Percentiles rank a stretch among this genome's conserved stretches.
These are phyloP conservation scores for Pilobolus umbonatus DNA, from an alignment of 192 early-diverging fungal genomes.

Conservation along the genomic window DNA sequence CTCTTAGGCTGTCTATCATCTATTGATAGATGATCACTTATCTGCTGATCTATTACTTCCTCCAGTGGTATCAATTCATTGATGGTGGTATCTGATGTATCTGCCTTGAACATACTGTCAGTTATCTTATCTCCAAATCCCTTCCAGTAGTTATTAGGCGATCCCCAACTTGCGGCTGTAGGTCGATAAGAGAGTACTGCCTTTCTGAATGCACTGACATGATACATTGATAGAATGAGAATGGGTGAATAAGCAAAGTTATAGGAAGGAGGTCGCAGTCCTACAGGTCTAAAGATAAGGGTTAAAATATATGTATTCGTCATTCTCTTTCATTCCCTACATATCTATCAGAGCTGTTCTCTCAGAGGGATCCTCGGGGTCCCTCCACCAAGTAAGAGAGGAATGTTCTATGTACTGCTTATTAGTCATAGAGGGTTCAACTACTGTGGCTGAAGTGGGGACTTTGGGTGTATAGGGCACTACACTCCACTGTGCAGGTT, in stretches of 20 bases:
- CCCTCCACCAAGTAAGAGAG: constrained; percentile 25
- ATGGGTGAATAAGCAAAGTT: constrained; percentile 25
- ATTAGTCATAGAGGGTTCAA: not conserved
- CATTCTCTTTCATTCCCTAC: constrained; percentile 13
- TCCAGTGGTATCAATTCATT: not conserved
- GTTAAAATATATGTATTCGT: not conserved
- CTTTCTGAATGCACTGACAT: constrained; percentile 32
- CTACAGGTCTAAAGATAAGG: constrained; percentile 27
- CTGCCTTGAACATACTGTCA: no score
- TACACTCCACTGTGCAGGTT: constrained; percentile 15
- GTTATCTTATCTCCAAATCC: constrained; percentile 28
- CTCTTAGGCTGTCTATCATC: constrained; percentile 14
- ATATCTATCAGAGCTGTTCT: not conserved
- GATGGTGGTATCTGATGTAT: not conserved
- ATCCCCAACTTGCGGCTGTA: constrained; percentile 31
- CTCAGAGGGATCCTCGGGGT: constrained; percentile 20
- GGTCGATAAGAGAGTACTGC: constrained; percentile 33
- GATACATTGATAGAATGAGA: constrained; percentile 39
- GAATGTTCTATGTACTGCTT: not conserved
- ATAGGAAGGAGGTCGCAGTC: constrained; percentile 22
- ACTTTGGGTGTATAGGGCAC: constrained; percentile 15
- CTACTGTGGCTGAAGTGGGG: no score
- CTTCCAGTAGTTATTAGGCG: constrained; percentile 31
- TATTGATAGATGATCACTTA: no score
- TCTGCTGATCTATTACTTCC: not conserved